These are phyloP conservation scores for Solanum pennellii DNA, from an alignment of 257 asterid species.

Conservation along the genomic window DNA sequence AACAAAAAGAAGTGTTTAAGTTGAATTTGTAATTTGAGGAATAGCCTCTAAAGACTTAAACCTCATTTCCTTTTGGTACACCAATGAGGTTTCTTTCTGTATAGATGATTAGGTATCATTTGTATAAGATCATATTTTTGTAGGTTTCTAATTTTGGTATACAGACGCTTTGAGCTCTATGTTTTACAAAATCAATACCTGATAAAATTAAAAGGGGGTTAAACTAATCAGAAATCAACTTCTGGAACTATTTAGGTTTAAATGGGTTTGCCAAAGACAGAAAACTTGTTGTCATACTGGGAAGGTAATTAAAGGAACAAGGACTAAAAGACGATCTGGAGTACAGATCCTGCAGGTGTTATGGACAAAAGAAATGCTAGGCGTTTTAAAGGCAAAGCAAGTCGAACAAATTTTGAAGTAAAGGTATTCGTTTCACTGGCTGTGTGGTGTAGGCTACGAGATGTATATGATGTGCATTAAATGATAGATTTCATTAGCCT, in stretches of 20 bases:
- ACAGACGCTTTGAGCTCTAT: not conserved
- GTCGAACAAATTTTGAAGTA: not conserved
- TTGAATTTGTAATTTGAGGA: not conserved
- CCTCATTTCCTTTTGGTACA: not conserved
- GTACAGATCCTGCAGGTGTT: not conserved
- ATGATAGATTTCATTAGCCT: not conserved
- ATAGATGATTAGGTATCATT: not conserved
- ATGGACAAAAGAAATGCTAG: not conserved
- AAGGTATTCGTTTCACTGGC: not conserved
- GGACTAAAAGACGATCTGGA: not conserved
- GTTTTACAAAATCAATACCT: not conserved
- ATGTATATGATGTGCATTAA: not conserved
- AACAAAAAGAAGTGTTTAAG: not conserved
- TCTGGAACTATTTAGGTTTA: not conserved
- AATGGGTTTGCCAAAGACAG: not conserved
- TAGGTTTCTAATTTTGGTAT: not conserved
- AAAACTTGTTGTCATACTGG: not conserved
- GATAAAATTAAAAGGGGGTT: not conserved
- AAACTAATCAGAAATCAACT: not conserved
- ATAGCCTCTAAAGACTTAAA: not conserved
- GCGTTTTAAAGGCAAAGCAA: not conserved
- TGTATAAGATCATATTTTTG: not conserved
- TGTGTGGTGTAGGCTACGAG: not conserved
- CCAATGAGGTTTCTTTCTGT: not conserved
- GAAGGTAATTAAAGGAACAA: not conserved